These are phyloP conservation scores for Barnettozyma populi DNA, from an alignment of 805 yeast species.

Conservation along the genomic window DNA sequence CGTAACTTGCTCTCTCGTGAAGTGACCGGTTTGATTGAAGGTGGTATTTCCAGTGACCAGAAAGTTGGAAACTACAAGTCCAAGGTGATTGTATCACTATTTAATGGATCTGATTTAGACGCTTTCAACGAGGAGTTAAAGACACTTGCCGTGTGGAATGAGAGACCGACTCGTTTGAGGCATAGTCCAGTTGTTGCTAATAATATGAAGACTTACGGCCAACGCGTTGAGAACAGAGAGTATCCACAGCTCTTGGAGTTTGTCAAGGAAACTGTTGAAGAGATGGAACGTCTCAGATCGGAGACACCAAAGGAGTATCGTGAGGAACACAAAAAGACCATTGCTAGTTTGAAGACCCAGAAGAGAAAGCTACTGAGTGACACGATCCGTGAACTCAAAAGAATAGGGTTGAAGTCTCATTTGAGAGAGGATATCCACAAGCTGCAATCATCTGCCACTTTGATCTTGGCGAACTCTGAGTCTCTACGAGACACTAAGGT, in stretches of 20 bases:
- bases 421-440: slow-evolving; percentile 62
- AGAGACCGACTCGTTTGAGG: slow-evolving; percentile 52
- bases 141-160: slow-evolving; percentile 41
- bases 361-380: slow-evolving; percentile 76
- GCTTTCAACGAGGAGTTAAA: slow-evolving; percentile 6
- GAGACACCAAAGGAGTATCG: slow-evolving; percentile 73
- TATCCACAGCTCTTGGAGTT: slow-evolving; percentile 48
- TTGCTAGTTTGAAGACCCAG: slow-evolving; percentile 72
- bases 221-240: slow-evolving; percentile 27
- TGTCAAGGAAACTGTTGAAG: slow-evolving; percentile 48
- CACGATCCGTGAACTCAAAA: slow-evolving; percentile 64
- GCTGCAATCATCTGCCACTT: slow-evolving; percentile 55
- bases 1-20: slow-evolving; percentile 52
- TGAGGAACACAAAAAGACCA: slow-evolving; percentile 67
- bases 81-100: slow-evolving; percentile 7
- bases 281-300: slow-evolving; percentile 55
- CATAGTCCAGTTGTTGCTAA: slow-evolving; percentile 44
- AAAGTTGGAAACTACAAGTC: slow-evolving; percentile 12
- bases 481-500: slow-evolving; percentile 38
- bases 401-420: slow-evolving; percentile 69
- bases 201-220: slow-evolving; percentile 49
- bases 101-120: slow-evolving; percentile 12
- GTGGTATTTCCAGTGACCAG: slow-evolving; percentile 39
- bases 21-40: slow-evolving; percentile 52
- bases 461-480: slow-evolving; percentile 50